These are phyloP conservation scores for Sporisorium scitamineum DNA, from an alignment of 1,284 basidiomycete species.

Conservation along the genomic window DNA sequence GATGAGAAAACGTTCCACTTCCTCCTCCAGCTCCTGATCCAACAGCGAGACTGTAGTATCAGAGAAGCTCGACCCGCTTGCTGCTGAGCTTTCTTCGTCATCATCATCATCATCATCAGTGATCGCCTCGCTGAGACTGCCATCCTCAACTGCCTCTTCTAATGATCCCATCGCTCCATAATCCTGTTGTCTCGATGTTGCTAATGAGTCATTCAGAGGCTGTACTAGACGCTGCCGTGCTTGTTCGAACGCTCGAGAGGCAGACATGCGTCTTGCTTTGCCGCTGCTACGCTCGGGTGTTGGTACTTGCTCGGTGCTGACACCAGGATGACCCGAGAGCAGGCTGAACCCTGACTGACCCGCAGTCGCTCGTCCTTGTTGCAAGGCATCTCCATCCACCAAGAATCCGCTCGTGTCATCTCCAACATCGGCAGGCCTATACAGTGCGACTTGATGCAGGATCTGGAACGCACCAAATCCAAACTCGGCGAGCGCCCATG, in stretches of 20 bases:
- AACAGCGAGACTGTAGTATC: constrained; percentile 29
- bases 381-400: not conserved
- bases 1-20: constrained; percentile 45
- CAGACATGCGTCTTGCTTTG: constrained; percentile 40
- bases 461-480: constrained; percentile 46
- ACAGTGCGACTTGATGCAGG: constrained; percentile 45
- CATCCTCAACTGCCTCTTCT: constrained; percentile 19
- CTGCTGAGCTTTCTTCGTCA: constrained; percentile 12
- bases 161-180: constrained; percentile 33
- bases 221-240: constrained; percentile 40
- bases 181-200: constrained; percentile 1
- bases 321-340: constrained; percentile 25
- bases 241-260: constrained; percentile 40
- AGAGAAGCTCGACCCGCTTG: constrained; percentile 24
- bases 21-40: constrained; percentile 45
- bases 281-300: constrained; percentile 27
- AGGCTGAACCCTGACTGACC: constrained; percentile 41
- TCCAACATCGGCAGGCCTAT: constrained; percentile 28
- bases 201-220: constrained; percentile 4
- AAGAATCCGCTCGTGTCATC: not conserved
- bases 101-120: not conserved
- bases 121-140: constrained; percentile 6
- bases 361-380: constrained; percentile 1
- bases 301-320: constrained; percentile 9
- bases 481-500: constrained; percentile 45